Percentiles rank a stretch among this genome's conserved stretches.
phyloP scores from a whole-genome alignment of 352 stramenopile genomes.

The Globisporangium radiosum region DNA sequence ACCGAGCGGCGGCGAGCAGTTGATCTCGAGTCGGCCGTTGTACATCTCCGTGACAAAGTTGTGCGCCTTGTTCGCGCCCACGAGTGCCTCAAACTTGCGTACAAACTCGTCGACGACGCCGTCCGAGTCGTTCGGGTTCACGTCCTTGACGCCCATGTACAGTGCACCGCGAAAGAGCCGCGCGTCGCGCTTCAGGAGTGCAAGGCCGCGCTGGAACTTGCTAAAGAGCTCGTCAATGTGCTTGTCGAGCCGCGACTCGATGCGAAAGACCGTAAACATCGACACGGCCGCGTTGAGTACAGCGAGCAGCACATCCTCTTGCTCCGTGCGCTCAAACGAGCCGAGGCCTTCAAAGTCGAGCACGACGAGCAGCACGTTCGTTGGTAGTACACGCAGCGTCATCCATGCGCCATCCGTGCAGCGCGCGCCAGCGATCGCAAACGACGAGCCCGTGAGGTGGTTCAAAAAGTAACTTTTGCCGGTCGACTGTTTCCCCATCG shows the following conservation, averaged over 20 bases:
- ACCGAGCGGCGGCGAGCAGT: slow-evolving; percentile 62
- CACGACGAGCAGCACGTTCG: slow-evolving; percentile 51
- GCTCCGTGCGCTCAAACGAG: slow-evolving; percentile 64
- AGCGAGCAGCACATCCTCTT: slow-evolving; percentile 72
- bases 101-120: slow-evolving; percentile 46
- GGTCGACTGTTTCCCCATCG: slow-evolving; percentile 52
- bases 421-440: slow-evolving; percentile 46
- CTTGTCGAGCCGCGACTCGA: slow-evolving; percentile 76
- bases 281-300: slow-evolving; percentile 66
- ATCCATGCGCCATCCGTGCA: slow-evolving; percentile 71
- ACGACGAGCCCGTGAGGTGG: slow-evolving; percentile 18
- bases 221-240: slow-evolving; percentile 63
- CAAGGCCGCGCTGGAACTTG: slow-evolving; percentile 59
- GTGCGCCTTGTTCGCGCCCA: slow-evolving; percentile 41
- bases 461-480: slow-evolving; percentile 81
- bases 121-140: slow-evolving; percentile 58
- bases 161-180: slow-evolving; percentile 49
- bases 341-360: slow-evolving; percentile 75
- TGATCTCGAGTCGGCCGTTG: slow-evolving; percentile 42
- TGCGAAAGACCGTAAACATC: slow-evolving; percentile 69
- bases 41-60: slow-evolving; percentile 72
- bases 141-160: slow-evolving; percentile 73
- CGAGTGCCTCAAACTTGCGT: slow-evolving; percentile 34
- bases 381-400: slow-evolving; percentile 31
- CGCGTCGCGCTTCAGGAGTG: slow-evolving; percentile 56